These are phyloP conservation scores for Hansenula anomala DNA, from an alignment of 1,139 yeast genomes.

Conservation along the genomic window DNA sequence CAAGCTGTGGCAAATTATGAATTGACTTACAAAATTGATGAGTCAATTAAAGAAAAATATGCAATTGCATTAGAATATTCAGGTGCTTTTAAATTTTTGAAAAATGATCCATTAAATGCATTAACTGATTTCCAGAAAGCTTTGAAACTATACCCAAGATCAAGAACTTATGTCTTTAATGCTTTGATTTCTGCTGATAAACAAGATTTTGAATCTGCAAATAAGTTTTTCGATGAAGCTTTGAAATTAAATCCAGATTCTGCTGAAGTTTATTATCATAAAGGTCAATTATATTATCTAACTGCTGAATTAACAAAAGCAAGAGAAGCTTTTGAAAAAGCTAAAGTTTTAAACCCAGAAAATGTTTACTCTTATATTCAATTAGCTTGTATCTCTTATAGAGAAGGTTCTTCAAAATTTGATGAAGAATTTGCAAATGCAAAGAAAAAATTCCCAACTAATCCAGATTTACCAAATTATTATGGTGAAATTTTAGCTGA, in stretches of 20 bases:
- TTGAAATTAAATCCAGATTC: conserved; percentile 61
- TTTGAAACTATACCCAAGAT: conserved; percentile 65
- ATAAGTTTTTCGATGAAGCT: conserved; percentile 59
- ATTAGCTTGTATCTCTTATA: conserved; percentile 87
- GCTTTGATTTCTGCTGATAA: conserved; percentile 85
- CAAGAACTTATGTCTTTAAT: conserved; percentile 78
- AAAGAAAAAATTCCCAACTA: conserved; percentile 72
- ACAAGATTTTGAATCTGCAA: conserved; percentile 55
- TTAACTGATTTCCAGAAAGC: conserved; percentile 37
- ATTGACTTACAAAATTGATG: no score
- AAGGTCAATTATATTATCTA: conserved; percentile 87
- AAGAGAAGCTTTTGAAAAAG: conserved; percentile 67
- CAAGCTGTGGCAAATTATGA: conserved; percentile 61
- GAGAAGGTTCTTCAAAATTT: conserved; percentile 65
- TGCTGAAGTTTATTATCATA: conserved; percentile 88
- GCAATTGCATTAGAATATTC: conserved; percentile 80
- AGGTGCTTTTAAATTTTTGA: conserved; percentile 81
- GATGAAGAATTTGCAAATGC: conserved; percentile 71
- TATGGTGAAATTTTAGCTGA: conserved; percentile 93
- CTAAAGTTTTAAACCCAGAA: conserved; percentile 66
- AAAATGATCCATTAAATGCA: conserved; percentile 54
- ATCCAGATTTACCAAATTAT: conserved; percentile 91
- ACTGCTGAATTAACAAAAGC: conserved; percentile 75
- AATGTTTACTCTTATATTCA: conserved; percentile 88
- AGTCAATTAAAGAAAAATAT: conserved; percentile 38